A percentile compares a stretch with the other conserved stretches of the same genome.
phyloP scores from a whole-genome alignment of 169 alveolate genomes.

The Cryptosporidium sp. region DNA sequence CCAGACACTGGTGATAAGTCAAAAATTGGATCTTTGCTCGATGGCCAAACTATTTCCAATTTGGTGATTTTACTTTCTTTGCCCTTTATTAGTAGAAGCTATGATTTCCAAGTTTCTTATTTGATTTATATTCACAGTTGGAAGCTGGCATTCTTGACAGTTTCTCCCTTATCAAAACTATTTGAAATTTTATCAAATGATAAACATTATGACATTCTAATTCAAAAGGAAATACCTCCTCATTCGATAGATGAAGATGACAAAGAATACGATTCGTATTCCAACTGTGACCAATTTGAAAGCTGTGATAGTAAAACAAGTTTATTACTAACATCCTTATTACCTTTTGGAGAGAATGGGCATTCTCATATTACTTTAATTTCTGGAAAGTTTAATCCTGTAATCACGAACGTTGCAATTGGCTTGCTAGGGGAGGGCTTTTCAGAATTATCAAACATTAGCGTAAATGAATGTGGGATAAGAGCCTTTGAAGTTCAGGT shows the following conservation, averaged over 20 bases:
- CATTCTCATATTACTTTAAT: slow-evolving; percentile 45
- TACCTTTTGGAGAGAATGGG: slow-evolving; percentile 53
- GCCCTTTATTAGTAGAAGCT: slow-evolving; percentile 34
- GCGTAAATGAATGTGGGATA: background rate
- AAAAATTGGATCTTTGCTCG: background rate
- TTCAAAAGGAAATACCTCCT: background rate
- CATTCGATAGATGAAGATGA: background rate
- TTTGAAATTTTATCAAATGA: slow-evolving; percentile 18
- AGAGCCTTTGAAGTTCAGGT: background rate
- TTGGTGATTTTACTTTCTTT: slow-evolving; percentile 8
- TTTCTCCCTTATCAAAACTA: background rate
- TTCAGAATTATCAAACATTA: background rate
- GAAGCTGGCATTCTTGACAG: slow-evolving; percentile 33
- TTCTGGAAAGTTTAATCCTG: slow-evolving; percentile 34
- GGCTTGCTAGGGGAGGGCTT: background rate
- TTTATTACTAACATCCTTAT: background rate
- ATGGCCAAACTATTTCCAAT: slow-evolving; percentile 11
- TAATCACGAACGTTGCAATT: slow-evolving; percentile 30
- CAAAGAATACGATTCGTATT: background rate
- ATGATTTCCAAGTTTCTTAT: slow-evolving; percentile 9
- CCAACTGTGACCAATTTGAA: background rate
- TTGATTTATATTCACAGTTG: slow-evolving; percentile 34
- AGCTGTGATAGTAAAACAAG: background rate
- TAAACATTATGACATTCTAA: background rate
- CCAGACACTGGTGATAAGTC: background rate